A percentile compares a stretch with the other conserved stretches of the same genome.
Conservation (phyloP, 192 early-diverging fungal species). For the Umbelopsis vinacea region DNA sequence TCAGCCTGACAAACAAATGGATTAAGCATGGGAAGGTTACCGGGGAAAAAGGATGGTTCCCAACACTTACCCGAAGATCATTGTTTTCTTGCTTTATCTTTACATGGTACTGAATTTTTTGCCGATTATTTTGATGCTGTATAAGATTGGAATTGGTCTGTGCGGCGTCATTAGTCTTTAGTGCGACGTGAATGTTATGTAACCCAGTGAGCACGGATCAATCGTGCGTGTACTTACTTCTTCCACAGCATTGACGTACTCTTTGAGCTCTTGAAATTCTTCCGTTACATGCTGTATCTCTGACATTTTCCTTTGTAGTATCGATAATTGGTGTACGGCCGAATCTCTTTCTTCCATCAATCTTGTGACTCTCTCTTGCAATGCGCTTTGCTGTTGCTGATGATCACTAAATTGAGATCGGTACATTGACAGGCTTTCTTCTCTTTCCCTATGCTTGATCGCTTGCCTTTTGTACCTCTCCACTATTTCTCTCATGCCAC, state of each 20-base stretch:
- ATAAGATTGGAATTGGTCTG: slow-evolving; percentile 27
- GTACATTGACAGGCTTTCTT: slow-evolving; percentile 20
- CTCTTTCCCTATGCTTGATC: neutral
- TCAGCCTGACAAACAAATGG: neutral
- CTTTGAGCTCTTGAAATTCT: neutral
- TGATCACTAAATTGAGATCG: slow-evolving; percentile 16
- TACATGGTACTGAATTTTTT: slow-evolving; percentile 48
- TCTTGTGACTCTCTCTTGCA: neutral
- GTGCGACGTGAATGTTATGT: neutral
- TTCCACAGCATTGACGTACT: neutral
- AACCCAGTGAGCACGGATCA: neutral
- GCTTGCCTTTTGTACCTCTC: slow-evolving; percentile 17
- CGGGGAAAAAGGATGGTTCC: neutral
- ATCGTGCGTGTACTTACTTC: neutral
- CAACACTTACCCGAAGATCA: slow-evolving; percentile 32
- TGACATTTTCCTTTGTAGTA: neutral
- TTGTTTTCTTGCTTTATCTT: slow-evolving; percentile 52
- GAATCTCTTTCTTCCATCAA: neutral
- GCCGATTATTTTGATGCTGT: slow-evolving; percentile 46
- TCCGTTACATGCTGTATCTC: neutral
- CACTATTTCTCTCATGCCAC: slow-evolving; percentile 5
- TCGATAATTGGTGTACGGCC: neutral
- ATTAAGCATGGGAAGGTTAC: neutral
- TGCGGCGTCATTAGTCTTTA: neutral
- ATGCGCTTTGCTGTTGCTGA: slow-evolving; percentile 15